Evolutionary conservation across 495 filamentous ascomycete species (phyloP), one percentile per base, ranked within the genome.

Genomic region (Penicillium canariense): DNA sequence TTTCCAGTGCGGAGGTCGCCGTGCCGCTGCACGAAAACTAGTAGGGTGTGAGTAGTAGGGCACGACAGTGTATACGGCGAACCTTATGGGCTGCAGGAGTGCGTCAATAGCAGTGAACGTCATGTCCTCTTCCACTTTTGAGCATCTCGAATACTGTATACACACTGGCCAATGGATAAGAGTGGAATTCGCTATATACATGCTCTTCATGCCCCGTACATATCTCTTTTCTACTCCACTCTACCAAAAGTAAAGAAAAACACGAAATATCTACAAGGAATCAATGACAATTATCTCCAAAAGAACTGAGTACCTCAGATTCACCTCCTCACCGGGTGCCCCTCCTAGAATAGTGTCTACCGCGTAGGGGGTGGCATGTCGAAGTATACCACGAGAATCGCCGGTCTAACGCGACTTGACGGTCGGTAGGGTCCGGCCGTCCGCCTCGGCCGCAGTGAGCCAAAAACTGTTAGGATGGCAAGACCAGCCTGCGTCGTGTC

Each of bases 1-100:
- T 59, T 58, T 55, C 48, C 42, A 20, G 23, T 40, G 39, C 51
- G 61, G 61, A 58, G 58, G 35, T 61, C 61, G 39, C 61, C 61
- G 60, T 48, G 20, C 6, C 42, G 52, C 17, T 27, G 22, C 18
- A 46, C 43, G 26, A 46, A 9, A 31, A 32, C 8, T 22, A 38
- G 20, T 17, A 27, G 50, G 35, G 50, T 14, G 23, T 25, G 25
- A 8, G 10, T 42, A 23, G 20, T 5, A 42, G 20, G 4, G 25
- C 22, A 50, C 26, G 56, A 55, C 31, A 30, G 35, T 34, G 18
- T 14, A 50, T 61, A 58, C 61, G n/a, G 55, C 54, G 60, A 25
- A 63, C 26, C 34, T 22, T 34, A 12, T 32, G 56, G 32, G 46
- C 40, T 58, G 48, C 27, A 44, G 48, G 36, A 30, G 15, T 23